Evolutionary conservation across 768 basidiomycete genomes (phyloP).

Genomic region (Rhodocollybia butyracea): DNA sequence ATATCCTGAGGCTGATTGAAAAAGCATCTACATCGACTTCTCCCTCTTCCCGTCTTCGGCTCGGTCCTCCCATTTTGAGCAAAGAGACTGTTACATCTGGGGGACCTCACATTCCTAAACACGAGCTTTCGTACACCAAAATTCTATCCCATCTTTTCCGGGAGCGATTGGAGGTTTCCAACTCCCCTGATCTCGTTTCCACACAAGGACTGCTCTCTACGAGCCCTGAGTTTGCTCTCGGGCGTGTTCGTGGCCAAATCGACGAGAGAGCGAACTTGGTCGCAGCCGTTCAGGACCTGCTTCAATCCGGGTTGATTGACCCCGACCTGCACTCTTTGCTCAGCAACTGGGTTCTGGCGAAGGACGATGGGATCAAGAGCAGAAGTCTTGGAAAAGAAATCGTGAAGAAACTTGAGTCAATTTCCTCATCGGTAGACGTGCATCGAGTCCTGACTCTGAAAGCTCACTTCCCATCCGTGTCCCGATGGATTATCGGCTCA

Average conservation of each 20-base stretch:
- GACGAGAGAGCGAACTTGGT: slow-evolving; percentile 72
- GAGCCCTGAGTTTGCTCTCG: slow-evolving; percentile 92
- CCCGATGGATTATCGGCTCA: slow-evolving; percentile 96
- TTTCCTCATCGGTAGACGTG: slow-evolving; percentile 40
- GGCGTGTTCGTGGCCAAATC: slow-evolving; percentile 80
- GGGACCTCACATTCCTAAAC: slow-evolving; percentile 76
- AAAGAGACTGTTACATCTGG: slow-evolving; percentile 10
- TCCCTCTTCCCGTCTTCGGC: slow-evolving; percentile 40
- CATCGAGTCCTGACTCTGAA: slow-evolving; percentile 57
- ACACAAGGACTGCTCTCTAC: slow-evolving; percentile 76
- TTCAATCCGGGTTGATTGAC: slow-evolving; percentile 48
- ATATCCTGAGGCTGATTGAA: slow-evolving; percentile 53
- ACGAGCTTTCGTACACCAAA: slow-evolving; percentile 89
- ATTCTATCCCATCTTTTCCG: slow-evolving; percentile 80
- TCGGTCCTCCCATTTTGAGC: slow-evolving; percentile 37
- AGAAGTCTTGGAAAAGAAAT: slow-evolving; percentile 57
- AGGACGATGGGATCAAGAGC: slow-evolving; percentile 68
- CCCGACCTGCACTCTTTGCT: slow-evolving; percentile 67
- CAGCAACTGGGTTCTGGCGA: slow-evolving; percentile 75
- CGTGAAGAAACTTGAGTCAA: slow-evolving; percentile 42
- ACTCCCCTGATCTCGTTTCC: slow-evolving; percentile 72
- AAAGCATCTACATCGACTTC: slow-evolving; percentile 31
- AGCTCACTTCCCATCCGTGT: slow-evolving; percentile 61
- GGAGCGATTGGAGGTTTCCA: slow-evolving; percentile 78
- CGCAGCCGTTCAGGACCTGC: slow-evolving; percentile 57